A percentile compares a stretch with the other conserved stretches of the same genome.
These are phyloP conservation scores for Reticulascus tulasneorum DNA, from an alignment of 2,329 filamentous ascomycete species.

Conservation along the genomic window DNA sequence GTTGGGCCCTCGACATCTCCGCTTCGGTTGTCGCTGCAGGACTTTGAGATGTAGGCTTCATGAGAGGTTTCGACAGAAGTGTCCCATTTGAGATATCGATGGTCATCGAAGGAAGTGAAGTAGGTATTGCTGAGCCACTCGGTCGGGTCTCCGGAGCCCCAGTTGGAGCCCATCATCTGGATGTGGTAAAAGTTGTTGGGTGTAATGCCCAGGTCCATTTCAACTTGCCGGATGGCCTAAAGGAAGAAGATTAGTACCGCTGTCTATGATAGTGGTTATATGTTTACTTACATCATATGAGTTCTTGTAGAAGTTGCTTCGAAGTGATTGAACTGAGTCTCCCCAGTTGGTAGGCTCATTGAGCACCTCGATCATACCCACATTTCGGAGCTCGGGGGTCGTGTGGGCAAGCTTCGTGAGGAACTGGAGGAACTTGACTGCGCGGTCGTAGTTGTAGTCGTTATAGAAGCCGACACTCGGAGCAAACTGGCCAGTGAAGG, in stretches of 20 bases:
- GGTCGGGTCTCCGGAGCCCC: conserved; percentile 53
- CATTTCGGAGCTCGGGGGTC: conserved; percentile 44
- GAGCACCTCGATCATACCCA: conserved; percentile 55
- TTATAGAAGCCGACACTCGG: conserved; percentile 48
- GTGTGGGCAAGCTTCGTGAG: conserved; percentile 49
- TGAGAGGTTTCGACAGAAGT: conserved; percentile 34
- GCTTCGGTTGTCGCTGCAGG: conserved; percentile 43
- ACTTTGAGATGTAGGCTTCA: conserved; percentile 44
- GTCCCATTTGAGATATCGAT: conserved; percentile 56
- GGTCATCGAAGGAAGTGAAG: conserved; percentile 52
- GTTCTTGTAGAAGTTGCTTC: conserved; percentile 42
- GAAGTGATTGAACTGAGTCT: conserved; percentile 26
- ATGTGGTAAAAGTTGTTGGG: conserved; percentile 46
- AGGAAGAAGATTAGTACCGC: no score
- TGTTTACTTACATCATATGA: conserved; percentile 23
- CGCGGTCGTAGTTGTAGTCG: conserved; percentile 52
- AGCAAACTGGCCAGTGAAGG: conserved; percentile 40
- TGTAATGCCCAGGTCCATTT: conserved; percentile 38
- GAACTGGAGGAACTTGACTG: conserved; percentile 51
- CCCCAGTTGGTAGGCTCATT: conserved; percentile 50
- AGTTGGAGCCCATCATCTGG: conserved; percentile 43
- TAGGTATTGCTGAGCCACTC: conserved; percentile 36
- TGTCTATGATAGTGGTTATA: no score
- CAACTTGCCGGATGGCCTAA: conserved; percentile 44
- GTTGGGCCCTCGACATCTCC: conserved; percentile 36